These are phyloP conservation scores for Hevea brasiliensis DNA, from an alignment of 345 rosid genomes.

Conservation along the genomic window DNA sequence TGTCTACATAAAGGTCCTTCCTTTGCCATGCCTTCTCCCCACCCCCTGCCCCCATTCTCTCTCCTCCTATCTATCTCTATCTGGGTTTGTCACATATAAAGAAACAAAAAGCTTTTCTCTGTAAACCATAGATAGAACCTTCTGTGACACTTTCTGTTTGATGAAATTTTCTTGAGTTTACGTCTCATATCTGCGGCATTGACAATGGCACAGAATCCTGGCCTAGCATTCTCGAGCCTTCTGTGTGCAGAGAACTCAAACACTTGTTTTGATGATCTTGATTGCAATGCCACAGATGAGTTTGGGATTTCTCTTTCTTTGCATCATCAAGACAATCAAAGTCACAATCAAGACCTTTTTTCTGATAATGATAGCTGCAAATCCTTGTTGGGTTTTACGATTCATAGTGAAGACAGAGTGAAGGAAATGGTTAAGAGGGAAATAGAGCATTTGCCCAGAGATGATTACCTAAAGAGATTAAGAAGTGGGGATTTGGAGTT, in stretches of 20 bases:
- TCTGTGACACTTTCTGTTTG: neutral
- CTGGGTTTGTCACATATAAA: too few relatives aligned
- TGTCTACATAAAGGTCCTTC: conserved; percentile 12
- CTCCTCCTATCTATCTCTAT: neutral
- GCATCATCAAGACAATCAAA: conserved; percentile 1
- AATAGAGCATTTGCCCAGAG: neutral
- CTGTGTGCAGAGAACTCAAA: conserved; percentile 13
- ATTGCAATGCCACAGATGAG: conserved; percentile 12
- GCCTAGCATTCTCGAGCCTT: neutral
- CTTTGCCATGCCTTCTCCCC: neutral
- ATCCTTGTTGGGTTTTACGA: conserved; percentile 3
- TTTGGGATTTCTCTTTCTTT: conserved; percentile 7
- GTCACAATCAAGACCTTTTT: neutral
- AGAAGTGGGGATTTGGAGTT: conserved; percentile 56
- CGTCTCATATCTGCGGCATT: neutral
- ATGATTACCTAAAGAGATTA: conserved; percentile 46
- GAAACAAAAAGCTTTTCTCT: too few relatives aligned
- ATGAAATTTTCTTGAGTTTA: conserved; percentile 9
- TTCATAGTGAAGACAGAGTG: neutral
- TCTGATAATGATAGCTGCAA: neutral
- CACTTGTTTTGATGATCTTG: conserved; percentile 9
- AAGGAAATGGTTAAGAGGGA: conserved; percentile 13
- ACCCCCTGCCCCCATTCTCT: neutral
- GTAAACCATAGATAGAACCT: too few relatives aligned
- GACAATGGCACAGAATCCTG: conserved; percentile 11